Evolutionary conservation across 2,329 filamentous ascomycete genomes (phyloP), one percentile per base, ranked within the genome.

Genomic region (Ophiostoma perfectum): DNA sequence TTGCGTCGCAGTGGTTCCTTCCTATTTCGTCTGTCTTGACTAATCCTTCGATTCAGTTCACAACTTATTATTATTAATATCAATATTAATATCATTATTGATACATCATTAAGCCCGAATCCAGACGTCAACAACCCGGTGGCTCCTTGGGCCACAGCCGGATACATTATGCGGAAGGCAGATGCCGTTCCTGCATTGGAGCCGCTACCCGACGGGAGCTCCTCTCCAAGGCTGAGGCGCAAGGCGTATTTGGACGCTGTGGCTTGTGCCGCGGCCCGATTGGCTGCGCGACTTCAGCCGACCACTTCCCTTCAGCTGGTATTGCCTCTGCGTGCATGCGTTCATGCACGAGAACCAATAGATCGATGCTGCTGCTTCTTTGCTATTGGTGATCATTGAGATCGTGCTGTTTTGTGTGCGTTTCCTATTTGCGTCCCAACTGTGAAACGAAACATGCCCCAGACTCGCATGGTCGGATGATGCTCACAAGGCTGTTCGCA

Each of bases 141-240:
- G 16, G 49, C 14, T 52, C 49, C 14, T 52, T 27, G 1, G 2
- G 27, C 27, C 27, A 27, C 27, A 27, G 27, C 27, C 27, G 27
- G 27, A 27, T 27, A 27, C 2, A 27, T 27, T 27, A 27, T 27
- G 27, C 27, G 2, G 27, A 27, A 27, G 27, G 27, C 27, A 27
- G 27, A 27, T 58, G n/a, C 6, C 16, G 58, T 62, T 41, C 58
- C 58, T 62, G 58, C 58, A 41, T 39, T 27, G 27, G 27, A 27
- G 27, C 27, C 27, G 27, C 27, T 27, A 27, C 27, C 27, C 27
- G 27, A 1, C 27, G 36, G 16, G 36, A 44, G 52, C 42, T 45
- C 64, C 64, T 66, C 67, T 38, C 16, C 64, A 36, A 68, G 66
- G 66, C 69, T 68, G 69, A 67, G 65, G 44, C 47, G 68, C 68